A percentile compares a stretch with the other conserved stretches of the same genome.
These are phyloP conservation scores for Alternaria solani DNA, from an alignment of 2,329 filamentous ascomycete species.

Conservation along the genomic window DNA sequence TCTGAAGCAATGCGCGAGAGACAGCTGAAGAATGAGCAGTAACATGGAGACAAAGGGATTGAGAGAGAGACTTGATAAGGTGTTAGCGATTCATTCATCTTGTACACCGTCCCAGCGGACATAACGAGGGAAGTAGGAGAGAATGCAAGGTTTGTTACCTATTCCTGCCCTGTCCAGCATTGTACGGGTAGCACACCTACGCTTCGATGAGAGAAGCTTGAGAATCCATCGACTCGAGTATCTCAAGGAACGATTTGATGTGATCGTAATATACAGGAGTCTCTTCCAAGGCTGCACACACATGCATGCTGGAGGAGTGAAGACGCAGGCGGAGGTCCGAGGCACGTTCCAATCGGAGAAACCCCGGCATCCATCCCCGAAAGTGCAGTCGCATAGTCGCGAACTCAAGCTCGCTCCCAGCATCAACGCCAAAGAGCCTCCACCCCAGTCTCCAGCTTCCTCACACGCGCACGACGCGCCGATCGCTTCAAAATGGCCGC, in stretches of 20 bases:
- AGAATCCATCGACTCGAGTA: background rate
- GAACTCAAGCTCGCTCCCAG: constrained; percentile 4
- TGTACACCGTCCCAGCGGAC: background rate
- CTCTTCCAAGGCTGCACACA: background rate
- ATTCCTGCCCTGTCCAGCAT: no score
- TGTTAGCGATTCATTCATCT: background rate
- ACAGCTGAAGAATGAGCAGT: background rate
- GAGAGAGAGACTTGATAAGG: background rate
- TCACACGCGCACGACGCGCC: constrained; percentile 24
- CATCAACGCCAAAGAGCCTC: constrained; percentile 4
- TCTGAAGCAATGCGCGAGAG: background rate
- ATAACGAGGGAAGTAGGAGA: background rate
- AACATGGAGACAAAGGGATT: background rate
- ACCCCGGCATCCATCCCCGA: constrained; percentile 15
- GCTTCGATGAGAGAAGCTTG: no score
- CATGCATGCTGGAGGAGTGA: background rate
- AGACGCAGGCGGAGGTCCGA: constrained; percentile 2
- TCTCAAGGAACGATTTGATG: background rate
- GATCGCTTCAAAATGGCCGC: constrained; percentile 26
- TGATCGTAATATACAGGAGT: background rate
- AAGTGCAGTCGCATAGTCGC: constrained; percentile 24
- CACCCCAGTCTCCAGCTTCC: background rate
- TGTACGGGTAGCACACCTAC: no score
- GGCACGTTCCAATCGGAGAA: constrained; percentile 21
- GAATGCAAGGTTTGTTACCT: background rate